Conservation (phyloP, 768 basidiomycete species). For the Suillus subalutaceus region DNA sequence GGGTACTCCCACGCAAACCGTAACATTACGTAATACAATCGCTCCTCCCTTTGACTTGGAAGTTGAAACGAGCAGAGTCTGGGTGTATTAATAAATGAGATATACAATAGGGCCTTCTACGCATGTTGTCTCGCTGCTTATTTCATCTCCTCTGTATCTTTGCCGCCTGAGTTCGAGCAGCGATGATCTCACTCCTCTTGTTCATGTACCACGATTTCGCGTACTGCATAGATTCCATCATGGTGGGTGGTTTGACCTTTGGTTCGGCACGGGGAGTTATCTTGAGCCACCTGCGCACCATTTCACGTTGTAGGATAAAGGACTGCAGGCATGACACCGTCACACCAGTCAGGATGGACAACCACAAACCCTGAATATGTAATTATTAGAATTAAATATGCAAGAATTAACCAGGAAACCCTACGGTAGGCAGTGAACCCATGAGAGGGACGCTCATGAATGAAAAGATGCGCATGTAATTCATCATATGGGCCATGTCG, state of each 20-base stretch:
- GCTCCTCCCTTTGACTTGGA: neutral
- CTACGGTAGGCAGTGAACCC: conserved; percentile 65
- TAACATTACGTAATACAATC: neutral
- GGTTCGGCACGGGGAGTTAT: conserved; percentile 30
- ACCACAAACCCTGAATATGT: conserved; percentile 50
- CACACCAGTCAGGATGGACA: conserved; percentile 61
- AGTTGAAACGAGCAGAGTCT: neutral
- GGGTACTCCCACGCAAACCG: neutral
- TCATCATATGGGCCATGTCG: conserved; percentile 68
- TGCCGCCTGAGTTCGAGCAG: neutral
- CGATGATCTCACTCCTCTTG: neutral
- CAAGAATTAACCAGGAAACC: conserved; percentile 25
- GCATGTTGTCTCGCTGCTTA: neutral
- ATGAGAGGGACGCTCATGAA: conserved; percentile 55
- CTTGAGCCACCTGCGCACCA: conserved; percentile 42
- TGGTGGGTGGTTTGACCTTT: conserved; percentile 26
- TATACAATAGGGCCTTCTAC: conserved; percentile 1
- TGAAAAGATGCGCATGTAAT: conserved; percentile 62
- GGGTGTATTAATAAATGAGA: conserved; percentile 3
- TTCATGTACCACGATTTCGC: conserved; percentile 17
- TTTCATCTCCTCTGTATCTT: conserved; percentile 1
- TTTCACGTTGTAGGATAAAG: conserved; percentile 42
- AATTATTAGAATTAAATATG: conserved; percentile 9
- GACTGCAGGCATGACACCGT: conserved; percentile 50
- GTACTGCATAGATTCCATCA: conserved; percentile 26